Evolutionary conservation across 257 asterid species (phyloP).

Genomic region (Anisodus tanguticus): DNA sequence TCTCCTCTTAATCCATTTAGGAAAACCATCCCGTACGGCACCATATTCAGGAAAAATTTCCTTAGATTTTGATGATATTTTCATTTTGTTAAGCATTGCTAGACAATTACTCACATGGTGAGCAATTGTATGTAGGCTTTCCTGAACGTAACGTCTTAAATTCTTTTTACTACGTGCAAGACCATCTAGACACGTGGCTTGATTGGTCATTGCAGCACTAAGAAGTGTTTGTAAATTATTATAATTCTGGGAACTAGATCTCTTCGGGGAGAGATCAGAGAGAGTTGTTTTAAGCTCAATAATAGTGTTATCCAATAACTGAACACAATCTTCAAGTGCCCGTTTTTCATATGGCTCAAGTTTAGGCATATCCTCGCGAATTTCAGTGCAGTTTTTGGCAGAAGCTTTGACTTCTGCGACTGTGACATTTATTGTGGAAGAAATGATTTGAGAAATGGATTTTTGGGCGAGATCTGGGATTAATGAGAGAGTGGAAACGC

Average conservation of each 20-base stretch:
- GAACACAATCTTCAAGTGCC: constrained; percentile 84
- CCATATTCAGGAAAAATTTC: constrained; percentile 56
- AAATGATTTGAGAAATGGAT: constrained; percentile 69
- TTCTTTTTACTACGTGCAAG: constrained; percentile 64
- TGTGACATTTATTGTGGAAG: constrained; percentile 69
- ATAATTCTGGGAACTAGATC: constrained; percentile 47
- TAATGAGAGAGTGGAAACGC: constrained; percentile 66
- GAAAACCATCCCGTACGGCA: constrained; percentile 49
- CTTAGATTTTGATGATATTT: constrained; percentile 31
- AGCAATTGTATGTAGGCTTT: constrained; percentile 59
- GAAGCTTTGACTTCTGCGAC: constrained; percentile 60
- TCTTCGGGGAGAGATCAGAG: constrained; percentile 46
- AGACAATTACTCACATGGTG: constrained; percentile 81
- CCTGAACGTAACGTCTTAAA: constrained; percentile 59
- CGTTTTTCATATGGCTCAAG: constrained; percentile 60
- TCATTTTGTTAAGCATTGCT: constrained; percentile 73
- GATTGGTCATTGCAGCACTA: constrained; percentile 94
- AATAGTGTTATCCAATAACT: constrained; percentile 63
- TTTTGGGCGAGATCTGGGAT: constrained; percentile 66
- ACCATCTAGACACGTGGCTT: constrained; percentile 92
- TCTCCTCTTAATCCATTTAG: constrained; percentile 62
- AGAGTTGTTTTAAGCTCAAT: constrained; percentile 50
- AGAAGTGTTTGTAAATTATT: constrained; percentile 72
- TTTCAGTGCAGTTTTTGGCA: constrained; percentile 54
- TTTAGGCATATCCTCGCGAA: constrained; percentile 56